Evolutionary conservation across 108 stramenopile genomes (phyloP).

Genomic region (Fistulifera pelliculosa): DNA sequence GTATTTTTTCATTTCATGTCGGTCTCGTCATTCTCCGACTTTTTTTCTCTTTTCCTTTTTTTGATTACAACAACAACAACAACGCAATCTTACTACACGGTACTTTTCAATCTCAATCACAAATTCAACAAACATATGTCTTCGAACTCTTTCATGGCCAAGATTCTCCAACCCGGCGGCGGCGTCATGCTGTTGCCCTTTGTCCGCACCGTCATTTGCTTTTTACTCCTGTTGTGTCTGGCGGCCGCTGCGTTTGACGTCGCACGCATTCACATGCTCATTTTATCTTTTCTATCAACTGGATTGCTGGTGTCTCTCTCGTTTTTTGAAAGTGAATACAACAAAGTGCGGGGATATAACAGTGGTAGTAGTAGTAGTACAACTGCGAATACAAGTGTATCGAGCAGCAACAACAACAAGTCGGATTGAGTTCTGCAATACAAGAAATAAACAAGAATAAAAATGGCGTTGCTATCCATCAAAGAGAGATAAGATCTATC

Average conservation of each 20-base stretch:
- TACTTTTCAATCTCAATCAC: background rate
- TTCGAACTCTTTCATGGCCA: constrained; percentile 44
- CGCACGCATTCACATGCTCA: constrained; percentile 80
- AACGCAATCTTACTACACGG: background rate
- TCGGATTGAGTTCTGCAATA: constrained; percentile 37
- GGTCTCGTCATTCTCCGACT: too few species aligned
- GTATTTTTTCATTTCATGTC: too few species aligned
- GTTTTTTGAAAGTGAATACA: constrained; percentile 73
- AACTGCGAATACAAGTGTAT: background rate
- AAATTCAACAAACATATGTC: constrained; percentile 1
- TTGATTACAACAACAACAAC: too few species aligned
- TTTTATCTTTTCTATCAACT: constrained; percentile 53
- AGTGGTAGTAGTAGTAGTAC: constrained; percentile 7
- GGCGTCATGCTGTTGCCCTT: constrained; percentile 79
- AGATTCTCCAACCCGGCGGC: constrained; percentile 76
- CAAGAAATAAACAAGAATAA: background rate
- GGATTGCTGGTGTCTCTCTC: constrained; percentile 66
- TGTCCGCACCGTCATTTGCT: constrained; percentile 59
- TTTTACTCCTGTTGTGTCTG: constrained; percentile 49
- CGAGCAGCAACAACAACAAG: constrained; percentile 15
- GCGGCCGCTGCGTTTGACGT: constrained; percentile 45
- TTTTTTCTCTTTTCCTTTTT: too few species aligned
- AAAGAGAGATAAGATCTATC: too few species aligned
- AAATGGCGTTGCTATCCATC: background rate
- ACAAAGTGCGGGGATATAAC: constrained; percentile 40